Percentiles rank a stretch among this genome's conserved stretches.
These are phyloP conservation scores for Articulospora tetracladia DNA, from an alignment of 495 filamentous ascomycete genomes.

Conservation along the genomic window DNA sequence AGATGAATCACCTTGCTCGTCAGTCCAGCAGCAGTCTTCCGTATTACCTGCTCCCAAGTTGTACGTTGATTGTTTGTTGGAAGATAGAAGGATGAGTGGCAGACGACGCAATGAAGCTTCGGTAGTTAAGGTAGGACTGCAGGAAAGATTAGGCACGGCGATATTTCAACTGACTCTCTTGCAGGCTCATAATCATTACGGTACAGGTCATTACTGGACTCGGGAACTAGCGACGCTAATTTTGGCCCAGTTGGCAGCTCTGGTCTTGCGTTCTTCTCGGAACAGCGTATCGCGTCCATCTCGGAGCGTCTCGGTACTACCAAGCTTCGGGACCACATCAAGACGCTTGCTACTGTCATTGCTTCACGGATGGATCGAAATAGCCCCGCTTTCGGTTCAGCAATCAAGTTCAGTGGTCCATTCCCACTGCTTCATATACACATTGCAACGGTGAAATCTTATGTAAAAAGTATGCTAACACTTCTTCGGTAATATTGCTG, in stretches of 20 bases:
- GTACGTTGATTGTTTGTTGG: constrained; percentile 1
- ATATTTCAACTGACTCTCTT: neutral
- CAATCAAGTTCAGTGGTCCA: neutral
- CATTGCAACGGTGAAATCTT: neutral
- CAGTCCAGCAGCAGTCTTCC: too few relatives aligned
- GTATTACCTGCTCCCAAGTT: neutral
- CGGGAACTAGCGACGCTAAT: neutral
- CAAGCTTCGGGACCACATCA: constrained; percentile 26
- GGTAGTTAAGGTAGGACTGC: constrained; percentile 1
- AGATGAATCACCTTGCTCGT: too few relatives aligned
- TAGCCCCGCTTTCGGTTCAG: neutral
- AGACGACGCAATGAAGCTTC: constrained; percentile 1
- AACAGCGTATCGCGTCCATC: constrained; percentile 29
- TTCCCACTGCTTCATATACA: neutral
- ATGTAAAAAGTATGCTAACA: constrained; percentile 1
- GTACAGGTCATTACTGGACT: neutral
- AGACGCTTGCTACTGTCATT: constrained; percentile 22
- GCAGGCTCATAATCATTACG: constrained; percentile 1
- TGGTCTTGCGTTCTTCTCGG: constrained; percentile 35
- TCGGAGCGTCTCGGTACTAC: constrained; percentile 30
- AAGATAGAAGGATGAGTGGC: neutral
- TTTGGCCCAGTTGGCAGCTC: constrained; percentile 11
- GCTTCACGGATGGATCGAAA: constrained; percentile 21
- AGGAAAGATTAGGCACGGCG: neutral
- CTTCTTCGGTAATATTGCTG: constrained; percentile 2